Conservation (phyloP, 2,329 filamentous ascomycete species). For the Aspergillus caelatus region DNA sequence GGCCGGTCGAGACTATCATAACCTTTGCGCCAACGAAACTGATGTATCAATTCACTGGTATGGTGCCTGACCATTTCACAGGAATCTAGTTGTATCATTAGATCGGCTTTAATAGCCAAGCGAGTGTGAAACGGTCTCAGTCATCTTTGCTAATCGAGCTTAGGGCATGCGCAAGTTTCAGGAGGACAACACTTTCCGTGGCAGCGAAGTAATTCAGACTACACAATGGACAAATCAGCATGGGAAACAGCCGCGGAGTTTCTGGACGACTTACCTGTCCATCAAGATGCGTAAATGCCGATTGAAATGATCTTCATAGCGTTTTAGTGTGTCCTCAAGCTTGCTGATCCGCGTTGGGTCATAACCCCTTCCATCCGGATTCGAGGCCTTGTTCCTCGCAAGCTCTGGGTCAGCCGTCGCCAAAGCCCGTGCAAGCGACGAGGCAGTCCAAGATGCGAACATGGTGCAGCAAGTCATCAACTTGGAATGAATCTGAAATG, state of each 20-base stretch:
- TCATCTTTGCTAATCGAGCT: constrained; percentile 48
- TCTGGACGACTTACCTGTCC: constrained; percentile 61
- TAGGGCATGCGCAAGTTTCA: constrained; percentile 65
- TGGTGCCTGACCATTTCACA: neutral
- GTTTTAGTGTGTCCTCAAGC: constrained; percentile 81
- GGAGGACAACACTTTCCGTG: constrained; percentile 90
- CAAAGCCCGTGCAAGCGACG: constrained; percentile 81
- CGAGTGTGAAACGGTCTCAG: constrained; percentile 24
- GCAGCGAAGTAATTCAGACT: constrained; percentile 91
- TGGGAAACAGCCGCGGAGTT: too few species aligned
- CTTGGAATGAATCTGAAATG: constrained; percentile 87
- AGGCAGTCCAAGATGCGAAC: constrained; percentile 82
- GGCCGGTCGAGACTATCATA: neutral
- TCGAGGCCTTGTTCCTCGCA: constrained; percentile 32
- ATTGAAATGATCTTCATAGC: constrained; percentile 93
- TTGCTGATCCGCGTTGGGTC: constrained; percentile 69
- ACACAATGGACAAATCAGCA: neutral
- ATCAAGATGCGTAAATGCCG: constrained; percentile 90
- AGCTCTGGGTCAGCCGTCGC: constrained; percentile 82
- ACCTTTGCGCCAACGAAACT: neutral
- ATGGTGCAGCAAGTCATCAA: constrained; percentile 94
- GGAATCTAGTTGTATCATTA: neutral
- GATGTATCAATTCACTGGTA: neutral
- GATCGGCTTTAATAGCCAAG: neutral
- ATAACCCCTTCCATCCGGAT: constrained; percentile 48